Conservation (phyloP, 208 protist genomes). For the Acanthamoeba royreba region DNA sequence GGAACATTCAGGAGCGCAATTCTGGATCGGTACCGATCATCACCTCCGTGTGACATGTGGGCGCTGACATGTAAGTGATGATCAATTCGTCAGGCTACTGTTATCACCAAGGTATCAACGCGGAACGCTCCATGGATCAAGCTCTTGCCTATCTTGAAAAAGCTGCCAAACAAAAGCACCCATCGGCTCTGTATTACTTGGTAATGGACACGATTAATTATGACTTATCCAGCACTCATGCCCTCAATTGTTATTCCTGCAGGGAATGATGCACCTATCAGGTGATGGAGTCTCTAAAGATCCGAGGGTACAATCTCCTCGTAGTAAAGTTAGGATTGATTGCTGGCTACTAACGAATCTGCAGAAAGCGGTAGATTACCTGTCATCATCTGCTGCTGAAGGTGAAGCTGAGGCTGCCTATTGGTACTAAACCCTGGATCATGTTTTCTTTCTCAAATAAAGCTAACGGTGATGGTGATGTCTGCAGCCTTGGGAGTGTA, state of each 20-base stretch:
- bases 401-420: background rate
- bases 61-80: background rate
- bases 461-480: too few relatives aligned
- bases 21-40: constrained; percentile 14
- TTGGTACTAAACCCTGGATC: background rate
- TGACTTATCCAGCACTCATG: background rate
- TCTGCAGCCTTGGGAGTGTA: background rate
- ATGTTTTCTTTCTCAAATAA: too few relatives aligned
- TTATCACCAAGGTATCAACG: background rate
- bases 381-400: background rate
- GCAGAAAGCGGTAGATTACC: background rate
- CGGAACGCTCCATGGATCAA: background rate
- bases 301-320: background rate
- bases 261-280: constrained; percentile 10
- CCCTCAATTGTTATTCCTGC: background rate
- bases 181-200: background rate
- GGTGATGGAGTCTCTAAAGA: background rate
- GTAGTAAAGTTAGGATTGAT: background rate
- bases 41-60: background rate
- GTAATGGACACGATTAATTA: background rate
- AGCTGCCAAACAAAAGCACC: background rate
- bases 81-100: constrained; percentile 2
- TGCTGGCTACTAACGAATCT: background rate
- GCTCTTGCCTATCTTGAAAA: background rate
- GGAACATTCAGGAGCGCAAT: background rate